Conservation (phyloP, 1,284 basidiomycete genomes). For the Moesziomyces antarcticus region DNA sequence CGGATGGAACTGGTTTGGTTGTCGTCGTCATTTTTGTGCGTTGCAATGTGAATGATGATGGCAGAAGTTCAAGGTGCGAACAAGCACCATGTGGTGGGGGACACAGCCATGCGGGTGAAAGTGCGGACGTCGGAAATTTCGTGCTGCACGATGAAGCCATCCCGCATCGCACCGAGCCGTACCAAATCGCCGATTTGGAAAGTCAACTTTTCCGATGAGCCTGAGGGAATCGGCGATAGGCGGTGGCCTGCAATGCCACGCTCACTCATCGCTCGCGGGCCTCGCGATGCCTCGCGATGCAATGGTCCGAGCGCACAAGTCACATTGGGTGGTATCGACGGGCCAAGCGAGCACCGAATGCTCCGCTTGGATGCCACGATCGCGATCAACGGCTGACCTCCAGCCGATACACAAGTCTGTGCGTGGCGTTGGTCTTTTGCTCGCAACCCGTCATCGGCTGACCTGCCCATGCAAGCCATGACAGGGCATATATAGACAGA, state of each 20-base stretch:
- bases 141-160: slow-evolving; percentile 19
- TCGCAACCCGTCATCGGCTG: no score
- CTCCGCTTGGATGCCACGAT: no score
- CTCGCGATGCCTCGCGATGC: slow-evolving; percentile 1
- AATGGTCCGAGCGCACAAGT: neutral
- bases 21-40: slow-evolving; percentile 6
- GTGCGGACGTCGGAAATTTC: neutral
- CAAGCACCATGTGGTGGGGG: no score
- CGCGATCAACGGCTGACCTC: no score
- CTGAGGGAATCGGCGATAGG: slow-evolving; percentile 1
- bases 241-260: neutral
- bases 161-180: slow-evolving; percentile 1
- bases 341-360: no score
- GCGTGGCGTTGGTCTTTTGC: no score
- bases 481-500: no score
- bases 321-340: neutral
- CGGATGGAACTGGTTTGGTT: slow-evolving; percentile 30
- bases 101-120: no score
- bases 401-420: no score
- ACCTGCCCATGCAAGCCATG: no score
- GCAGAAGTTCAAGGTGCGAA: no score
- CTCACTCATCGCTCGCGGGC: neutral
- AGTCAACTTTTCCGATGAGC: neutral
- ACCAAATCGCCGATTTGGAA: neutral
- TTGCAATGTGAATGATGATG: neutral